Evolutionary conservation across 805 yeast genomes (phyloP), one percentile per base, ranked within the genome.

Genomic region (Suhomyces emberorum): DNA sequence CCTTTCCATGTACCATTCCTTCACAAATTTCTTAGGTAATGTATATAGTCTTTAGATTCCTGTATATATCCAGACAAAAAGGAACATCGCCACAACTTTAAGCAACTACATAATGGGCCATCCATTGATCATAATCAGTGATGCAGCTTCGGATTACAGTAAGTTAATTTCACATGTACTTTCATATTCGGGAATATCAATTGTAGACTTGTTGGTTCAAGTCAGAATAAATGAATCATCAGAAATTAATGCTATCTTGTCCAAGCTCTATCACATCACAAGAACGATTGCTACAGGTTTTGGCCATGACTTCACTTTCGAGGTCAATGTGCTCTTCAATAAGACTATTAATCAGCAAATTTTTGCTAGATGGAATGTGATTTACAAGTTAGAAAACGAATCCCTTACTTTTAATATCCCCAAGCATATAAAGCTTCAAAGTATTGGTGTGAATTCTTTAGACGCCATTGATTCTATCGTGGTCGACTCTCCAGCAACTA

Each of bases 241-340:
- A 16, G 46, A 43, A 2, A 48, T 71, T 29, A 62, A 62, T 39
- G 28, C 17, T 2, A 40, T 55, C 3, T 54, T 71, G 35, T 51
- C 56, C 38, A 35, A 41, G 5, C 43, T 62, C 15, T 71, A 69
- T 38, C 42, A 52, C 11, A 42, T 51, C 12, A 30, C 55, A 3
- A 46, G 75, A 40, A 27, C 34, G 12, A 28, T 40, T 6, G 51
- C 56, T 11, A 31, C 43, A 8, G 17, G 14, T 1, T 32, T 38
- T 14, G 59, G 59, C 4, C 52, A 47, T 30, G 51, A 52, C 31
- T 54, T 55, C 37, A 38, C 42, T 1, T 57, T 64, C 32, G 53
- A 47, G 12, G 61, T 66, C 33, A 54, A 61, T 31, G 49, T 66
- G 0, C 35, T 59, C 8, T 57, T 60, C 40, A 60, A 63, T 31